Evolutionary conservation across 164 flowering plant genomes (phyloP).

Genomic region (Umbilicus rupestris): DNA sequence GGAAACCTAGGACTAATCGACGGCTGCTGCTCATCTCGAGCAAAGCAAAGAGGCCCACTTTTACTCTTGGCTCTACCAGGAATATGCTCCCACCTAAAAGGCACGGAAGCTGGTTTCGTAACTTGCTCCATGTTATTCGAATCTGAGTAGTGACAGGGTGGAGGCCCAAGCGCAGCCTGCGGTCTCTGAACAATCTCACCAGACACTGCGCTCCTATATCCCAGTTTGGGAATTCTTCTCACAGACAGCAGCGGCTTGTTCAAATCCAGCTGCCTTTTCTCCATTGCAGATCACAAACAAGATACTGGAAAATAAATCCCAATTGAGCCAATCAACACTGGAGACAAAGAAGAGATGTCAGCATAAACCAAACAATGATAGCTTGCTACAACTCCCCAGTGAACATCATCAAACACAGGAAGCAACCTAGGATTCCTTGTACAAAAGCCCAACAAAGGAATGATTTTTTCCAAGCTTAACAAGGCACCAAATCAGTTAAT

Average conservation of each 20-base stretch:
- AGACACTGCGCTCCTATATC: conserved; percentile 1
- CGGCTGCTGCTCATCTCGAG: conserved; percentile 11
- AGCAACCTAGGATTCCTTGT: neutral
- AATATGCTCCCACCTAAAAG: conserved; percentile 63
- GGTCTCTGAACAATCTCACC: conserved; percentile 13
- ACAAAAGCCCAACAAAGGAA: neutral
- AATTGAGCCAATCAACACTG: conserved; percentile 1
- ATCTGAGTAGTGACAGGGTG: conserved; percentile 1
- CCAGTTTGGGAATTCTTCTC: conserved; percentile 25
- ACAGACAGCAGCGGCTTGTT: conserved; percentile 49
- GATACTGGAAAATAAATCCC: neutral
- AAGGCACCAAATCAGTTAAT: neutral
- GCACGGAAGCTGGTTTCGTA: conserved; percentile 46
- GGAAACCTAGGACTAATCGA: conserved; percentile 28
- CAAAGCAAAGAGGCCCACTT: conserved; percentile 3
- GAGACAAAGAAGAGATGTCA: neutral
- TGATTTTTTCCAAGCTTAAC: neutral
- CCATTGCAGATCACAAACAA: conserved; percentile 19
- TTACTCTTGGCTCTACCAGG: conserved; percentile 41
- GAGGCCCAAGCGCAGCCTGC: conserved; percentile 12
- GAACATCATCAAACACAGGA: neutral
- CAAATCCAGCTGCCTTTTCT: conserved; percentile 37
- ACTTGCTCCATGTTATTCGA: conserved; percentile 23
- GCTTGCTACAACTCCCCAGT: too few relatives aligned
- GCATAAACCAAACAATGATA: neutral